phyloP scores from a whole-genome alignment of 139 green algal species.

The Parachlorella kessleri region DNA sequence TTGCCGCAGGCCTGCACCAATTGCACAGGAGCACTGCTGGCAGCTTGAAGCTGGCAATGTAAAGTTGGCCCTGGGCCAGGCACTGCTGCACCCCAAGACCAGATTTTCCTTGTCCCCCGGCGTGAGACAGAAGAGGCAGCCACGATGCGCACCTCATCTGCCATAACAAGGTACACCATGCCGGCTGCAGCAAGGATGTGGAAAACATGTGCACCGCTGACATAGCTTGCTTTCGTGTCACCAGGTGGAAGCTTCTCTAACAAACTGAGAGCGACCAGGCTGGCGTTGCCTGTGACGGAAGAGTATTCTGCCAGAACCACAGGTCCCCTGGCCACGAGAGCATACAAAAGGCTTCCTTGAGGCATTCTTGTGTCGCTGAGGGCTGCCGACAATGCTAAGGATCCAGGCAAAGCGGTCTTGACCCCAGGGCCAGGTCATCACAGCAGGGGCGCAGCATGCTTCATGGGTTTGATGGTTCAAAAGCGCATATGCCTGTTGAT shows the following conservation, averaged over 20 bases:
- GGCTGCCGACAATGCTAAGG: too few species aligned
- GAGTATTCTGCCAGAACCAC: constrained; percentile 79
- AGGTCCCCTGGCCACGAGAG: constrained; percentile 69
- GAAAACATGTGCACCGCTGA: constrained; percentile 87
- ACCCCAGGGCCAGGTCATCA: too few species aligned
- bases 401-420: too few species aligned
- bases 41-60: too few species aligned
- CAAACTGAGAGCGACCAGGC: constrained; percentile 76
- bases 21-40: too few species aligned
- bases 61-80: neutral
- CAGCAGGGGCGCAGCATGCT: too few species aligned
- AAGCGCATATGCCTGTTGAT: too few species aligned
- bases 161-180: constrained; percentile 88
- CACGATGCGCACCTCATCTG: constrained; percentile 68
- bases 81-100: too few species aligned
- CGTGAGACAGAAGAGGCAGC: neutral
- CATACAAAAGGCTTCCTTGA: constrained; percentile 75
- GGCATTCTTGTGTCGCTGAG: too few species aligned
- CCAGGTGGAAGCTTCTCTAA: constrained; percentile 73
- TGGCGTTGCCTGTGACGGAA: constrained; percentile 69
- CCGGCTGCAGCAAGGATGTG: constrained; percentile 79
- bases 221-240: constrained; percentile 40
- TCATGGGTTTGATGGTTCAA: too few species aligned
- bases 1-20: constrained; percentile 70
- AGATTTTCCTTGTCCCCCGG: too few species aligned